Percentiles rank a stretch among this genome's conserved stretches.
These are phyloP conservation scores for Ciborinia camelliae DNA, from an alignment of 2,329 filamentous ascomycete genomes.

Conservation along the genomic window DNA sequence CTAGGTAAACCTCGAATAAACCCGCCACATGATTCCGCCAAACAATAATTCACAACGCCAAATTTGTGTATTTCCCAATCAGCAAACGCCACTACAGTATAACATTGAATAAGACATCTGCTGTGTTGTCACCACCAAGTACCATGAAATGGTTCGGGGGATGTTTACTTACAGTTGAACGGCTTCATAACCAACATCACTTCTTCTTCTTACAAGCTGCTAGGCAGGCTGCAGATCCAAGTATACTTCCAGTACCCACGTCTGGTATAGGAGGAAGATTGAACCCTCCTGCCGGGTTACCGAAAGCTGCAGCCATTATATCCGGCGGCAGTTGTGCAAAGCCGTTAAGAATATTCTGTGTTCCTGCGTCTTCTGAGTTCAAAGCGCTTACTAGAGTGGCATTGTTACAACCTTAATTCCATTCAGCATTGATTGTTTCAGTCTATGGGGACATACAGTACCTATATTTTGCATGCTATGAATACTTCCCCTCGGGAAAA, in stretches of 20 bases:
- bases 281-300: slow-evolving; percentile 30
- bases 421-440: neutral
- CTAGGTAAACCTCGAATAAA: neutral
- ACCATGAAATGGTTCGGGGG: neutral
- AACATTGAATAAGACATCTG: neutral
- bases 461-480: slow-evolving; percentile 51
- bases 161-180: neutral
- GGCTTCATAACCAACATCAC: neutral
- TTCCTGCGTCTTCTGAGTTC: slow-evolving; percentile 49
- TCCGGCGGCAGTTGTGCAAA: slow-evolving; percentile 43
- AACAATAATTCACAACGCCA: neutral
- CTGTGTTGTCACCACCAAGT: neutral
- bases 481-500: slow-evolving; percentile 48
- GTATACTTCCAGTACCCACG: slow-evolving; percentile 43
- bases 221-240: slow-evolving; percentile 42
- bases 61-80: neutral
- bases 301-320: slow-evolving; percentile 45
- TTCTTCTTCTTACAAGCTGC: slow-evolving; percentile 24
- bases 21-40: neutral
- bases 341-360: slow-evolving; percentile 45
- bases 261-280: slow-evolving; percentile 34
- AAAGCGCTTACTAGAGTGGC: slow-evolving; percentile 49
- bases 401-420: slow-evolving; percentile 44
- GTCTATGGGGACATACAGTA: slow-evolving; percentile 22
- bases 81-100: neutral